Base-by-base conservation (phyloP, 257 asterid species). In the Penstemon newberryi region DNA sequence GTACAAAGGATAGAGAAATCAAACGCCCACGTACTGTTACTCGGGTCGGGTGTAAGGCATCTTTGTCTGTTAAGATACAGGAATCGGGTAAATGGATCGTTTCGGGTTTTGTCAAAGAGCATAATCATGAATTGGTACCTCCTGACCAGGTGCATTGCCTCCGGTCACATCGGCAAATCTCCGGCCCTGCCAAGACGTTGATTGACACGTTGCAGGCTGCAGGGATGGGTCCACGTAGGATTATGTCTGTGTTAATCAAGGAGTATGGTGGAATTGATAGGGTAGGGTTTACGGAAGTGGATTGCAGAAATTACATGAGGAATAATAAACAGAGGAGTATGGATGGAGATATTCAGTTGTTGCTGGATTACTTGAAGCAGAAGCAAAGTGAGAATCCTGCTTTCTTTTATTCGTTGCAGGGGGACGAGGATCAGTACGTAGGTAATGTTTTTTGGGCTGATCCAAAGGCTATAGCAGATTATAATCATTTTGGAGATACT, bases 181-280 rank as follows among this genome's bases (percentile, higher is more conserved):
- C 96, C 11, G 99, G 99, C 18, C 91, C 99, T 39, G 97, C 99
- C 19, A 94, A 94, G 79, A 86, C 97, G 52, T 72, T 94, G 80
- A 94, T 94, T 45, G 99, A 94, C 37, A 91, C 97, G 41, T 79
- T 94, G 70, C 99, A 94, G 88, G 99, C 96, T 60, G 99, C 99
- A 64, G 99, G 99, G 55, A 91, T 94, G 97, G 99, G 99, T 2
- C 97, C 99, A 1, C 88, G 97, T 3, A 80, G 96, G 84, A 94
- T 94, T 41, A 94, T 94, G 99, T 89, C 97, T 12, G 99, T 93
- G 43, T 89, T 94, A 43, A 76, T 94, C 54, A 94, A 91, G 79
- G 99, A 94, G 87, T 91, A 94, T 64, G 99, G 97, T 68, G 99
- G 93, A 8, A 87, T 91, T 81, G 89, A 89, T 80, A 94, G 87